Evolutionary conservation across 164 flowering plant genomes (phyloP).

Genomic region (Stephania yunnanensis): DNA sequence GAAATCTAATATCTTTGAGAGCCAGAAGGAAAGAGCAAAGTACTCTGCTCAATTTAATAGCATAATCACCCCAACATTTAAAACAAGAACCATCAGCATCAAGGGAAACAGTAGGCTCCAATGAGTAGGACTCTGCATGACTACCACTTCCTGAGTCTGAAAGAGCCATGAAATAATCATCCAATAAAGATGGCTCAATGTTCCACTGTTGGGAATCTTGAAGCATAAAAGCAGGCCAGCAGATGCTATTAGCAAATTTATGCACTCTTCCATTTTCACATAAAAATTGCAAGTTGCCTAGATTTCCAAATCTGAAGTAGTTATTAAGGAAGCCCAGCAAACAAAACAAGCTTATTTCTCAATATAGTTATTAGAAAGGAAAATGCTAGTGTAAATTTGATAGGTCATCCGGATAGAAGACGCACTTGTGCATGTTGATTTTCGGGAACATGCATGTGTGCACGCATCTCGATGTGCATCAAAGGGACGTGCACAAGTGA

Average conservation of each 20-base stretch:
- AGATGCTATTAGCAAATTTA: conserved; percentile 90
- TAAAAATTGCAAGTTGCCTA: conserved; percentile 85
- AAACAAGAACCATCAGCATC: conserved; percentile 24
- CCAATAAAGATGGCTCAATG: conserved; percentile 21
- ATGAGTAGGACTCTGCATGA: conserved; percentile 10
- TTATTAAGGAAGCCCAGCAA: conserved; percentile 40
- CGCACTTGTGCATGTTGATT: no score
- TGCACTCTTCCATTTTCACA: conserved; percentile 95
- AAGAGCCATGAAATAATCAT: conserved; percentile 21
- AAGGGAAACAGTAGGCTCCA: conserved; percentile 19
- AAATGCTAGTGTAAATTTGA: no score
- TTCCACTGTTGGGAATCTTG: conserved; percentile 50
- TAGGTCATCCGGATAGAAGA: no score
- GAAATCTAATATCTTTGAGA: conserved; percentile 38
- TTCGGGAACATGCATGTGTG: no score
- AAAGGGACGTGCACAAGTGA: no score
- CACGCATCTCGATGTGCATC: no score
- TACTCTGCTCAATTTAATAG: conserved; percentile 55
- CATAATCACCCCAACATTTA: conserved; percentile 62
- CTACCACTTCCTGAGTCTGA: conserved; percentile 22
- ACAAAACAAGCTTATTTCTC: background rate
- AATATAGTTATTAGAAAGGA: background rate
- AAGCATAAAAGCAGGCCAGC: conserved; percentile 76
- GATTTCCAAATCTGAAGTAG: conserved; percentile 68
- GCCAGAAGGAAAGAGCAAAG: conserved; percentile 69